Conservation (phyloP, 345 rosid genomes). For the Adansonia digitata region DNA sequence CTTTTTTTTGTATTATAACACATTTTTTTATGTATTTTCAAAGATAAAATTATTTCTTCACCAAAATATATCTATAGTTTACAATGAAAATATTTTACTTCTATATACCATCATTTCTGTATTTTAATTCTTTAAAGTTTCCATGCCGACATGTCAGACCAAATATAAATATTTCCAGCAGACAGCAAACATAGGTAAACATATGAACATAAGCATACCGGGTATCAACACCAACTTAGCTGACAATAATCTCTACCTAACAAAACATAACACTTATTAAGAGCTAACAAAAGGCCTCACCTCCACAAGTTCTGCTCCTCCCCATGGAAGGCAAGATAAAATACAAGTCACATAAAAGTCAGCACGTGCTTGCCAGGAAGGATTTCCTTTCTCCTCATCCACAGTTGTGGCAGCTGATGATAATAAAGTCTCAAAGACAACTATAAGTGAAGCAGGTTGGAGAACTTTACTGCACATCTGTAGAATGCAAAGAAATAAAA, state of each 20-base stretch:
- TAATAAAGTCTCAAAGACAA: conserved; percentile 76
- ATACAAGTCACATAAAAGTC: conserved; percentile 90
- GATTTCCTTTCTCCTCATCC: conserved; percentile 98
- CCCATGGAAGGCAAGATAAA: conserved; percentile 97
- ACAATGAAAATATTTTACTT: not conserved
- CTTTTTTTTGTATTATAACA: no score
- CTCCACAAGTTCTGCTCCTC: conserved; percentile 93
- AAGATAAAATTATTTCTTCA: not conserved
- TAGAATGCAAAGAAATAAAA: conserved; percentile 8
- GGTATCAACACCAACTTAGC: conserved; percentile 3
- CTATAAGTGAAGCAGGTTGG: conserved; percentile 81
- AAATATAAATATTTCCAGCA: not conserved
- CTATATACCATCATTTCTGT: not conserved
- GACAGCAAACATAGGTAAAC: not conserved
- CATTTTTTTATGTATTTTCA: not conserved
- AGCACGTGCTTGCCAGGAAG: conserved; percentile 93
- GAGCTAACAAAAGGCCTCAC: conserved; percentile 33
- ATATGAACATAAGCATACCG: not conserved
- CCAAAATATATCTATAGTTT: no score
- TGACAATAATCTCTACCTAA: conserved; percentile 5
- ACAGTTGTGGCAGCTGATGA: conserved; percentile 95
- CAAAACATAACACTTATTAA: conserved; percentile 10
- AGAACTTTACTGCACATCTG: conserved; percentile 96
- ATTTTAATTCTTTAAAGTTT: not conserved
- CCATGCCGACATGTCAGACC: not conserved